Evolutionary conservation across 345 rosid genomes (phyloP), one percentile per base, ranked within the genome.

Genomic region (Bretschneidera sinensis): DNA sequence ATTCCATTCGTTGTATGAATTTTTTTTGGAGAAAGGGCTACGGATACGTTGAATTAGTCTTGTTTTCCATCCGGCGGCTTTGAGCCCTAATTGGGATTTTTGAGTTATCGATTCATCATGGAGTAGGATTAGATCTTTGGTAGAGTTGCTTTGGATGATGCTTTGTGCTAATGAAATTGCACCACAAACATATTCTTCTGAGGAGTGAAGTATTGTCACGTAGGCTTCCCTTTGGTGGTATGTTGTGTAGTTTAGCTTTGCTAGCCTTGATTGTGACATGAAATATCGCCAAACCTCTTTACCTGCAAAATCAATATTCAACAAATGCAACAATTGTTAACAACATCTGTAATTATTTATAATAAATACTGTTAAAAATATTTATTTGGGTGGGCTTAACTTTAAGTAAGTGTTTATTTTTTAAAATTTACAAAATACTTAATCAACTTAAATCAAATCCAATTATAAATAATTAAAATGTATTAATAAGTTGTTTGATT

Each of bases 91-190:
- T 0, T 77, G 70, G 4, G 97, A 85, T 5, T 47, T 68, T 17
- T 57, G 54, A 9, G 79, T 66, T 65, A 14, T 69, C n/a, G n/a
- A n/a, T n/a, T n/a, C 67, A 35, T 89, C 96, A 7, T 87, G 85
- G 17, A 89, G 90, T 21, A 94, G 90, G 74, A 94, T 61, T 14
- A 89, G 79, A 66, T 80, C 92, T 17, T 51, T 57, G 0, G 70
- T 71, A 0, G 96, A 83, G 67, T 77, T 76, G 17, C 81, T 76
- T 35, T 71, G 87, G 13, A 63, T 71, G 50, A 94, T 84, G 71
- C 97, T 94, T 35, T 81, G 94, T 3, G 86, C 99, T 59, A 94
- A 67, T 13, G 97, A 82, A 23, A 89, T 90, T 33, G 99, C 99
- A 0, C 97, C 99, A 25, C 96, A 89, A 0, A 94, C 96, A 59